Conservation (phyloP, 441 rosid species). For the Raphanus hybrid region DNA sequence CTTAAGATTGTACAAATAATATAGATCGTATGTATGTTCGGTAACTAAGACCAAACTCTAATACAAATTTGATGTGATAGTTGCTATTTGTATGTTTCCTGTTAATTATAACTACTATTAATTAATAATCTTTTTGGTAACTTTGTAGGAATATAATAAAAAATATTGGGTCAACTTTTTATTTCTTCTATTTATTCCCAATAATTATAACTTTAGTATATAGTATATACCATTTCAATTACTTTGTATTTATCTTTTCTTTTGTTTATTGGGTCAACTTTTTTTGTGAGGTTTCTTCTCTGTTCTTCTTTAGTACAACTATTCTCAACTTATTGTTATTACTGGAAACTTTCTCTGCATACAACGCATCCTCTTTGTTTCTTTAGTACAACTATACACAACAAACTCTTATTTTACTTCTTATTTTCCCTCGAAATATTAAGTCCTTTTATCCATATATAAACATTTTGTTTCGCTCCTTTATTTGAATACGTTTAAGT, state of each 20-base stretch:
- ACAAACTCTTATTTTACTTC: conserved; percentile 22
- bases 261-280: conserved; percentile 35
- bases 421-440: conserved; percentile 5
- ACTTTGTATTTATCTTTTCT: not conserved
- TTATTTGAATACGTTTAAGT: not conserved
- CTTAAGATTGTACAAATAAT: too few relatives aligned
- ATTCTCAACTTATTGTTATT: conserved; percentile 37
- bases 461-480: not conserved
- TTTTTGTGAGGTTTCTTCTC: conserved; percentile 14
- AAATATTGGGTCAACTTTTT: too few relatives aligned
- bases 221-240: conserved; percentile 13
- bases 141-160: too few relatives aligned
- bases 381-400: not conserved
- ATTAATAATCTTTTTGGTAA: too few relatives aligned
- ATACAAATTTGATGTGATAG: too few relatives aligned
- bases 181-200: conserved; percentile 1
- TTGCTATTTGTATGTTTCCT: too few relatives aligned
- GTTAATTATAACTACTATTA: too few relatives aligned
- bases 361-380: conserved; percentile 26
- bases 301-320: conserved; percentile 30
- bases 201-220: not conserved
- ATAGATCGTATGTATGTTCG: too few relatives aligned
- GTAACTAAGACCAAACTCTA: too few relatives aligned
- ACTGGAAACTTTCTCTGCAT: conserved; percentile 31
- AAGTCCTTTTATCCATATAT: not conserved